Conservation (phyloP, 176 grass and related monocot genomes). For the Avena insularis region DNA sequence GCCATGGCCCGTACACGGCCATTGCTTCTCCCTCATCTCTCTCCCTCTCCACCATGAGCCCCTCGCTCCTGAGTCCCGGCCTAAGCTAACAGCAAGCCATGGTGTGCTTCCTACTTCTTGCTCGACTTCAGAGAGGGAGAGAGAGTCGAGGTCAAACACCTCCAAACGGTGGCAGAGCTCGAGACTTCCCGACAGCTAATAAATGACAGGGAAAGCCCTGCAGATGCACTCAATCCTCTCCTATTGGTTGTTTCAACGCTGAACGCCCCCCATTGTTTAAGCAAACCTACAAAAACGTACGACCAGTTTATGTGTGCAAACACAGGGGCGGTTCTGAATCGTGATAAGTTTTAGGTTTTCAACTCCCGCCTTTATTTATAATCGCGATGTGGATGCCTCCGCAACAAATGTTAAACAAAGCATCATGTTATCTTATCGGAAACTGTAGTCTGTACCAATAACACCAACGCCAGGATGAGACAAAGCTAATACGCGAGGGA, state of each 20-base stretch:
- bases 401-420: background rate
- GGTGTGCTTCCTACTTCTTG: background rate
- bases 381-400: slow-evolving; percentile 3
- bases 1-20: slow-evolving; percentile 8
- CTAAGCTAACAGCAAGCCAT: slow-evolving; percentile 4
- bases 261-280: background rate
- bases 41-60: slow-evolving; percentile 51
- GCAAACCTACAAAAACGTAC: background rate
- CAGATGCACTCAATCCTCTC: background rate
- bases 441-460: background rate
- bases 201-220: background rate
- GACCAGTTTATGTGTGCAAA: background rate
- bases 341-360: background rate
- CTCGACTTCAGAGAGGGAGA: background rate
- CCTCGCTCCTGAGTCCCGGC: background rate
- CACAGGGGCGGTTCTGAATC: background rate
- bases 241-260: background rate
- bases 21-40: slow-evolving; percentile 31
- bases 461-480: background rate
- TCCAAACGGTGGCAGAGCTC: background rate
- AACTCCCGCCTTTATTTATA: background rate
- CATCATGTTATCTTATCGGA: background rate
- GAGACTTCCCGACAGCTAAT: background rate
- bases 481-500: background rate
- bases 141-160: slow-evolving; percentile 35